Conservation (phyloP, 179 eudicot genomes). For the Silene coronaria region DNA sequence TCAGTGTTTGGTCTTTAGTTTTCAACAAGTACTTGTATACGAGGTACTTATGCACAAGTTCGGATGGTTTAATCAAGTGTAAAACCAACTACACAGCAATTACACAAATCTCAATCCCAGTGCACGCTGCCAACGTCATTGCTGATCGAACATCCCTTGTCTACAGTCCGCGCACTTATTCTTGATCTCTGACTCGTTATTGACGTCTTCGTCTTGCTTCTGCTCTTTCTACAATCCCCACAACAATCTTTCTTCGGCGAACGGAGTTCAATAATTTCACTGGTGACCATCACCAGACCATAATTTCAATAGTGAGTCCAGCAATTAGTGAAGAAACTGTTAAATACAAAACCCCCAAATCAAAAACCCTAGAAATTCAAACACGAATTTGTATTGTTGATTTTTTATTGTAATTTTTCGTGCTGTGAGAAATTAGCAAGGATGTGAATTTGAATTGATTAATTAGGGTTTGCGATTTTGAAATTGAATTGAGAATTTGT, state of each 20-base stretch:
- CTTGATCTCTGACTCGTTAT: conserved; percentile 49
- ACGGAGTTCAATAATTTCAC: no score
- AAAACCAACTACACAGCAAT: neutral
- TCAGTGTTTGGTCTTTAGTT: no score
- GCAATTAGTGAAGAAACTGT: neutral
- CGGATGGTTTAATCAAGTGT: neutral
- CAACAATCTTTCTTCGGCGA: no score
- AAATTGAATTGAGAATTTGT: neutral
- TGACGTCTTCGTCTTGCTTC: conserved; percentile 64
- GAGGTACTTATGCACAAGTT: no score
- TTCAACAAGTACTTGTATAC: no score
- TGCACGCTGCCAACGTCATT: conserved; percentile 58
- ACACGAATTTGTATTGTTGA: neutral
- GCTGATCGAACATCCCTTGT: conserved; percentile 50
- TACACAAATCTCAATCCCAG: conserved; percentile 2
- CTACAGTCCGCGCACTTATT: conserved; percentile 26
- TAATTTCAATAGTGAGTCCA: neutral
- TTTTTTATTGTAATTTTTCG: neutral
- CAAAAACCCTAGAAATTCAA: conserved; percentile 33
- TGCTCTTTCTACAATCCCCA: conserved; percentile 40
- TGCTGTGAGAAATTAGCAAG: no score
- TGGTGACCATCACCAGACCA: no score
- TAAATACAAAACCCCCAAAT: neutral
- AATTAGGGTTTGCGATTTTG: neutral
- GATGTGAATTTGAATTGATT: neutral